Evolutionary conservation across 306 rosid species (phyloP).

Genomic region (Alnus glutinosa): DNA sequence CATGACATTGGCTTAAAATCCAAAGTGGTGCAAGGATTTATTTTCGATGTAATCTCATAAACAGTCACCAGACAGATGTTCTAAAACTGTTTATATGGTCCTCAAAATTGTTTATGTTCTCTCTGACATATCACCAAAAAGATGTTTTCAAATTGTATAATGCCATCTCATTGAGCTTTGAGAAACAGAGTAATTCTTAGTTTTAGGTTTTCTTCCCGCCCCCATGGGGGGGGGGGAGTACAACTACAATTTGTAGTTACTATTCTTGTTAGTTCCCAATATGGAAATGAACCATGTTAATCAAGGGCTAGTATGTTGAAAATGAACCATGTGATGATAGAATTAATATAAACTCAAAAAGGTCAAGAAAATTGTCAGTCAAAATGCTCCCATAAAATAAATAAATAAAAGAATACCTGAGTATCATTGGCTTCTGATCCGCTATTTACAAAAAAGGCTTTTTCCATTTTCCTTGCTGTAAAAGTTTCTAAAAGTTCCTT

Average conservation of each 20-base stretch:
- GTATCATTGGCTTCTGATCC: slow-evolving; percentile 99
- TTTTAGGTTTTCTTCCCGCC: background rate
- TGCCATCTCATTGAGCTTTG: background rate
- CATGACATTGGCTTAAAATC: slow-evolving; percentile 16
- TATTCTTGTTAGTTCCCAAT: background rate
- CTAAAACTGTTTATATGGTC: background rate
- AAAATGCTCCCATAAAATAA: slow-evolving; percentile 15
- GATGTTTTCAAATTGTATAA: background rate
- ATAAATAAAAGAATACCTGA: slow-evolving; percentile 57
- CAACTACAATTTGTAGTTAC: background rate
- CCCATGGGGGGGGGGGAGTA: too few species aligned
- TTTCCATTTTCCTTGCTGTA: slow-evolving; percentile 81
- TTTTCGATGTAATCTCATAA: background rate
- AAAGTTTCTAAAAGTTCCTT: slow-evolving; percentile 72
- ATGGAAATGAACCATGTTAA: background rate
- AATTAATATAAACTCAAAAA: slow-evolving; percentile 5
- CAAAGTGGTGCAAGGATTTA: background rate
- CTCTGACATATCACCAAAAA: background rate
- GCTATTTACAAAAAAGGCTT: slow-evolving; percentile 85
- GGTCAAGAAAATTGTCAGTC: slow-evolving; percentile 20
- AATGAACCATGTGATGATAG: background rate
- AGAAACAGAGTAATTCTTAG: background rate
- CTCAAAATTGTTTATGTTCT: background rate
- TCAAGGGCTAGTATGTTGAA: background rate
- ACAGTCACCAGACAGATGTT: background rate